Percentiles rank a stretch among this genome's conserved stretches.
Evolutionary conservation across 257 asterid species (phyloP).

Genomic region (Asclepias syriaca): DNA sequence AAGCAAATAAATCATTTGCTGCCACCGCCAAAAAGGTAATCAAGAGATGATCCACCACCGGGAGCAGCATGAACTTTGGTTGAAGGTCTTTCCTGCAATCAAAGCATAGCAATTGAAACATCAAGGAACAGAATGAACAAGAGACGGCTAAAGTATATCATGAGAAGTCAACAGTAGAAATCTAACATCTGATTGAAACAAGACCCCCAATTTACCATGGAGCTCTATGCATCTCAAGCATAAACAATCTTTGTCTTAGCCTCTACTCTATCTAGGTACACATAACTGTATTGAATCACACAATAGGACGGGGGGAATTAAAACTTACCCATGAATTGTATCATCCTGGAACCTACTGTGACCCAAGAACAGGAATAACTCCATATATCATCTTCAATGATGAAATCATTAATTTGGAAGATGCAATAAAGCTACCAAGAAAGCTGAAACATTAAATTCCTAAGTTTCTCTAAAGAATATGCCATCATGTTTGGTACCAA

Average conservation of each 20-base stretch:
- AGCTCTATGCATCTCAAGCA: background rate
- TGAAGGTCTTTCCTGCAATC: slow-evolving; percentile 27
- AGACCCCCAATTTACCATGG: background rate
- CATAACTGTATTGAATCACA: background rate
- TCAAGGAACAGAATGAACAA: background rate
- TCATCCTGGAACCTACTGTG: background rate
- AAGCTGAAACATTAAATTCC: background rate
- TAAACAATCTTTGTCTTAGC: background rate
- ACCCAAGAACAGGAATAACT: background rate
- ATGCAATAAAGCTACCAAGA: background rate
- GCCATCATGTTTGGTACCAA: background rate
- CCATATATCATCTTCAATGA: background rate
- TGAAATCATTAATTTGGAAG: background rate
- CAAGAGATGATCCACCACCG: slow-evolving; percentile 69
- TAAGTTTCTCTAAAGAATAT: background rate
- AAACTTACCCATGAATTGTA: background rate
- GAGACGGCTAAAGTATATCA: background rate
- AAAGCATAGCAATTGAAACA: background rate
- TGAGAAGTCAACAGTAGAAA: no score
- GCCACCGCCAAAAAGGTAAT: slow-evolving; percentile 66
- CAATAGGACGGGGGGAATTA: background rate
- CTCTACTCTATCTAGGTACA: background rate
- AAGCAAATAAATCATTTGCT: slow-evolving; percentile 24
- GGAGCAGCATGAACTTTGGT: slow-evolving; percentile 91
- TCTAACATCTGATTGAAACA: background rate